Conservation (phyloP, 148 eudicot species). For the Vaccinium myrtillus region DNA sequence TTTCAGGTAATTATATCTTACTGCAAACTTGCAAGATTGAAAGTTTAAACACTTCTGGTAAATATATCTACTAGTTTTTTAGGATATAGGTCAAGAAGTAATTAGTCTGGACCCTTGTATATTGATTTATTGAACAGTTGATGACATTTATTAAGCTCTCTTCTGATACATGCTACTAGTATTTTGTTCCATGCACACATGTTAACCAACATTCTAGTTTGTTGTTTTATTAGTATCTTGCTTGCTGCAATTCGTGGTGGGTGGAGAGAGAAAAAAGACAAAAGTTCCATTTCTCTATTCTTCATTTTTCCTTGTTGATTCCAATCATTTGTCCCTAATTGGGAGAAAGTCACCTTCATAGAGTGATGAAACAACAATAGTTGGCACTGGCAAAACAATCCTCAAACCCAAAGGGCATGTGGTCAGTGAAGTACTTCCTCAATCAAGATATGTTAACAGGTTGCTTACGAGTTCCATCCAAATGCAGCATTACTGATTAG, state of each 20-base stretch:
- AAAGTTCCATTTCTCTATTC: neutral
- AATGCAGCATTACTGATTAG: neutral
- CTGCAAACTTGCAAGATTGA: neutral
- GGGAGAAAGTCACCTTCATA: neutral
- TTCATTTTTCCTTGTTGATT: neutral
- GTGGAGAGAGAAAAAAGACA: neutral
- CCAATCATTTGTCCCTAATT: neutral
- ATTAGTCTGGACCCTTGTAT: neutral
- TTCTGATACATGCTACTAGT: too few species aligned
- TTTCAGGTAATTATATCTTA: slow-evolving; percentile 50
- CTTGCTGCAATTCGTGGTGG: too few species aligned
- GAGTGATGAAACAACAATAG: neutral
- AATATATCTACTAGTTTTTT: neutral
- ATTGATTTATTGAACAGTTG: neutral
- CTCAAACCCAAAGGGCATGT: neutral
- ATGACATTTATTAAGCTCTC: neutral
- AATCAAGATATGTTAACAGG: neutral
- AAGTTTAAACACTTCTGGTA: neutral
- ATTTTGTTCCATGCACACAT: too few species aligned
- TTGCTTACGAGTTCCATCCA: neutral
- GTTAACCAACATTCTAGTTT: too few species aligned
- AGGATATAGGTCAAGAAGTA: neutral
- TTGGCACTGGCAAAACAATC: neutral
- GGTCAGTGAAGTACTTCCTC: slow-evolving; percentile 2
- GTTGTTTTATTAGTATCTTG: too few species aligned